A percentile compares a stretch with the other conserved stretches of the same genome.
Evolutionary conservation across 257 asterid genomes (phyloP).

Genomic region (Eustoma russellianum): DNA sequence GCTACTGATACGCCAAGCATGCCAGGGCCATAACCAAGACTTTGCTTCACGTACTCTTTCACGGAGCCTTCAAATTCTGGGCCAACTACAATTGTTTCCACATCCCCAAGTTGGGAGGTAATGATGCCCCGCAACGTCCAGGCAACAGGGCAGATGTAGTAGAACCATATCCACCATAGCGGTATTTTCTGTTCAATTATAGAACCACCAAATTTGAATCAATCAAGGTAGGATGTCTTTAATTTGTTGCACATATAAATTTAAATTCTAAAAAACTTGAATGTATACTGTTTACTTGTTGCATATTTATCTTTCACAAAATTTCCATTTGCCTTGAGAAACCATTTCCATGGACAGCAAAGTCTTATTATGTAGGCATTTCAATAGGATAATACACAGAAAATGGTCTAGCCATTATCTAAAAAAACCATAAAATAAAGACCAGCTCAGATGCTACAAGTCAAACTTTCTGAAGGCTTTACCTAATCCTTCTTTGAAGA

Average conservation of each 20-base stretch:
- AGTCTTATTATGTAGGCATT: too few relatives aligned
- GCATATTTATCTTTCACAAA: too few relatives aligned
- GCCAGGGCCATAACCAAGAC: constrained; percentile 49
- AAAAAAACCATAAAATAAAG: not conserved
- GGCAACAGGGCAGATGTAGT: constrained; percentile 66
- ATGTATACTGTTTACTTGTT: too few relatives aligned
- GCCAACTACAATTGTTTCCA: constrained; percentile 41
- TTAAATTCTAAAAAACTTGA: too few relatives aligned
- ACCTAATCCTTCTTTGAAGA: too few relatives aligned
- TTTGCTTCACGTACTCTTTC: constrained; percentile 39
- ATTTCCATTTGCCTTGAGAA: too few relatives aligned
- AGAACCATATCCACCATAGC: constrained; percentile 92
- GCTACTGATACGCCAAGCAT: constrained; percentile 39
- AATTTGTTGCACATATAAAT: too few relatives aligned
- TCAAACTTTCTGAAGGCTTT: not conserved
- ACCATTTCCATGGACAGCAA: too few relatives aligned
- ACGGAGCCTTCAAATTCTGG: constrained; percentile 57
- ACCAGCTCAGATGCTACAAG: not conserved
- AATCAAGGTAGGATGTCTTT: too few relatives aligned
- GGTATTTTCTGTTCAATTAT: constrained; percentile 50
- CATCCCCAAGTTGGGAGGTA: constrained; percentile 76
- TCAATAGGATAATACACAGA: too few relatives aligned
- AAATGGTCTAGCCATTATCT: too few relatives aligned
- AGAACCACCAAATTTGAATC: not conserved
- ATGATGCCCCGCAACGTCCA: constrained; percentile 80